Base-by-base conservation (phyloP, 2,329 filamentous ascomycete genomes). In the Colletotrichum sp. region DNA sequence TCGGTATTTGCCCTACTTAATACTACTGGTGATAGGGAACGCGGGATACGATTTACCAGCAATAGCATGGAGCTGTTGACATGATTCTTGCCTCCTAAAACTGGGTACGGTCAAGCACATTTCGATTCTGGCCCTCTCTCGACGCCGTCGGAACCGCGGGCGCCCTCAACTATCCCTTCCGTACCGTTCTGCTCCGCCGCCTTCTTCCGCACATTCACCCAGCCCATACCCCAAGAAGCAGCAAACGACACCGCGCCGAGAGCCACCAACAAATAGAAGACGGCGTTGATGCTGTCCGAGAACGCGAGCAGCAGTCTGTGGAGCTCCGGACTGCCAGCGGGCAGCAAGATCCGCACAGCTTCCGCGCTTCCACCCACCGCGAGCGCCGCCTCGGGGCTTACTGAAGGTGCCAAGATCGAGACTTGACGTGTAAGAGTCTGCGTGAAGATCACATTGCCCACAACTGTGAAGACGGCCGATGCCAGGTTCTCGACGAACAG, bases 51-150 rank as follows among this genome's bases (percentile, higher is more conserved):
- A 16, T 18, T 44, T 44, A 16, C 18, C 8, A 44, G 16, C 8
- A n/a, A 0, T 1, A 8, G 39, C 0, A 44, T n/a, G 0, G 16
- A 0, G 5, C 16, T 16, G 8, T 44, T 44, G 18, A 9, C 8
- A 16, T n/a, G 39, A 44, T 1, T 44, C 39, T 0, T 44, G 16
- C 0, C 39, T 9, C 0, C 3, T 49, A 5, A 0, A 18, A 49
- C 18, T 49, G 9, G 39, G 18, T 12, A 49, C 18, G 39, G 39
- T 12, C 16, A 49, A n/a, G 18, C 39, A 0, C 39, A 0, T 21
- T 49, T 21, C 44, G n/a, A 49, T 13, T 4, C 44, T 49, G 9
- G 3, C 18, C 6, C 44, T 49, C 5, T 6, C n/a, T 49, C 9
- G 44, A 49, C 2, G 18, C 44, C 44, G 44, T 49, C 44, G 44